These are phyloP conservation scores for Murraya paniculata DNA, from an alignment of 345 rosid genomes.

Conservation along the genomic window DNA sequence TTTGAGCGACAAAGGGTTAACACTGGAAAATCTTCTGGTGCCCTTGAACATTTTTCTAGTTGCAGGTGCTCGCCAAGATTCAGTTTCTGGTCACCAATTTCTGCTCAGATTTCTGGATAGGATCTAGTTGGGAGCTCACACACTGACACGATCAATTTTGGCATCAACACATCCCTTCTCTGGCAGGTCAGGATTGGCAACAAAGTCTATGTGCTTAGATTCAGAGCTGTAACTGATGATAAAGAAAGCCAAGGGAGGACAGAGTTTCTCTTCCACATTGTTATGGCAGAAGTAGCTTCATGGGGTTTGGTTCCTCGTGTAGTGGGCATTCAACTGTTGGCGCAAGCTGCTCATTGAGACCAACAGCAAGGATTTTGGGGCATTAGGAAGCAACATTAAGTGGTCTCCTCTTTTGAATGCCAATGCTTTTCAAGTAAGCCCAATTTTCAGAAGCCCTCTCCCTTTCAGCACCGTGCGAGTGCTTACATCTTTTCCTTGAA, in stretches of 20 bases:
- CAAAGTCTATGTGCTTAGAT: slow-evolving; percentile 57
- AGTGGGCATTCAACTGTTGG: slow-evolving; percentile 64
- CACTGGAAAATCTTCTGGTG: too few species aligned
- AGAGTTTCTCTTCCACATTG: slow-evolving; percentile 76
- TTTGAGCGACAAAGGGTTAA: too few species aligned
- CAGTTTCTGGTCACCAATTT: too few species aligned
- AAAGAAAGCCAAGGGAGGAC: slow-evolving; percentile 84
- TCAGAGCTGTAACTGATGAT: slow-evolving; percentile 72
- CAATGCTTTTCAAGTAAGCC: slow-evolving; percentile 56
- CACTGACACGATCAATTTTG: too few species aligned
- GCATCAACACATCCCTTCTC: too few species aligned
- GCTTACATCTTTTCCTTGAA: slow-evolving; percentile 48
- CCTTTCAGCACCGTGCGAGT: slow-evolving; percentile 42
- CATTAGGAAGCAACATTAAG: slow-evolving; percentile 59
- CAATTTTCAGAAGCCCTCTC: slow-evolving; percentile 70
- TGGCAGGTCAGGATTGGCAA: slow-evolving; percentile 54
- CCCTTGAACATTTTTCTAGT: too few species aligned
- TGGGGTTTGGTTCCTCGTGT: slow-evolving; percentile 41
- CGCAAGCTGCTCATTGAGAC: slow-evolving; percentile 55
- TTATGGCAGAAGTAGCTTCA: slow-evolving; percentile 68
- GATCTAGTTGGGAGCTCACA: too few species aligned
- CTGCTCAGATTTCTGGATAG: too few species aligned
- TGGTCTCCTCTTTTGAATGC: slow-evolving; percentile 68
- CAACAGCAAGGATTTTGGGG: slow-evolving; percentile 66
- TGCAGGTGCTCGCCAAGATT: too few species aligned